A percentile compares a stretch with the other conserved stretches of the same genome.
phyloP scores from a whole-genome alignment of 2,329 filamentous ascomycete genomes.

The Exophiala sp. region DNA sequence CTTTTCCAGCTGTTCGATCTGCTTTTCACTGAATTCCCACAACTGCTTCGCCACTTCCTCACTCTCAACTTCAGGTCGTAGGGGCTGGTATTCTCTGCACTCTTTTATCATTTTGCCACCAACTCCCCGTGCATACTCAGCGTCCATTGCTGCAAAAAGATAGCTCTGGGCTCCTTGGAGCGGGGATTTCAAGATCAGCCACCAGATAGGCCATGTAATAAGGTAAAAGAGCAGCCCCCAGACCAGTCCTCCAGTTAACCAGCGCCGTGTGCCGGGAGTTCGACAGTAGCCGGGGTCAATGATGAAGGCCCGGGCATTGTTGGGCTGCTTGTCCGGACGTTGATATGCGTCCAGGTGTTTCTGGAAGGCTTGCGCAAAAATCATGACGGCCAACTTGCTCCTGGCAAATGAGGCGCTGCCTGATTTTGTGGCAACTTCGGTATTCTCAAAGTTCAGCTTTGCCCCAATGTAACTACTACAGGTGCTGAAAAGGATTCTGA shows the following conservation, averaged over 20 bases:
- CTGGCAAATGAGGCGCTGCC: constrained; percentile 45
- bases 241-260: constrained; percentile 77
- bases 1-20: constrained; percentile 77
- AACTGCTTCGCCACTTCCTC: constrained; percentile 75
- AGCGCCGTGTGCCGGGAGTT: constrained; percentile 80
- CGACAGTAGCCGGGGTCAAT: constrained; percentile 80
- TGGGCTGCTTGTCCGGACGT: constrained; percentile 73
- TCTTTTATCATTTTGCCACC: constrained; percentile 81
- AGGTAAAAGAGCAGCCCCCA: constrained; percentile 74
- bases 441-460: constrained; percentile 49
- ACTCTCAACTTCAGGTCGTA: constrained; percentile 67
- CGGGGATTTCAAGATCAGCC: constrained; percentile 81
- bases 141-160: constrained; percentile 79
- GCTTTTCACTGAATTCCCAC: constrained; percentile 81
- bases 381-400: constrained; percentile 72
- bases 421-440: constrained; percentile 25
- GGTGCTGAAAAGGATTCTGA: constrained; percentile 77
- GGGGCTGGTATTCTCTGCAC: constrained; percentile 68
- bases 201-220: constrained; percentile 70
- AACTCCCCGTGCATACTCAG: constrained; percentile 55
- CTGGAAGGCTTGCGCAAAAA: constrained; percentile 84
- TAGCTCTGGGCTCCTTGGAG: constrained; percentile 80
- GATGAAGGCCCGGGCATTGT: constrained; percentile 75
- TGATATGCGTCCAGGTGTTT: constrained; percentile 82
- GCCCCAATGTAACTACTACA: constrained; percentile 84